Base-by-base conservation (phyloP, 768 basidiomycete genomes). In the Amanita phalloides region DNA sequence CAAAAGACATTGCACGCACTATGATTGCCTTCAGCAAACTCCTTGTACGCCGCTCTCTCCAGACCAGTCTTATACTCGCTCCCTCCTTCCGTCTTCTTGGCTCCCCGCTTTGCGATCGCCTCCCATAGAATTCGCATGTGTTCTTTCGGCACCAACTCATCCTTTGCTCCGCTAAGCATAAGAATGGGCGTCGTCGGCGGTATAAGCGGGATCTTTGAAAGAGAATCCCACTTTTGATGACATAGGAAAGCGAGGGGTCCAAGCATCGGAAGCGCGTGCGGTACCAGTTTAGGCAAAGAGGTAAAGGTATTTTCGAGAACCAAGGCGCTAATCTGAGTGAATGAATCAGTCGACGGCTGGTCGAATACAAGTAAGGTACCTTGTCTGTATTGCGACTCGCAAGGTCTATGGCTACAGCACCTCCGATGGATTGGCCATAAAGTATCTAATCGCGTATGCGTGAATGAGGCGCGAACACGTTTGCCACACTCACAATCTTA, bases 241-340 rank as follows among this genome's bases (percentile, higher is more conserved):
- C 90, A 86, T 10, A 93, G 76, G 66, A 86, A 86, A 17, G 89
- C 70, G 60, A 92, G 73, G 3, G 83, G 85, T 0, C 77, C 72
- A 28, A 93, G 74, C 30, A 78, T 62, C 5, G 93, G 93, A 32
- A 96, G 69, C 13, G 85, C 79, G 54, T 80, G 71, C 0, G 90
- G 93, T n/a, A 96, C 79, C 13, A 95, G 78, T 47, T 74, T 76
- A 4, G 85, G 85, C 26, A 97, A 76, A 38, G 86, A 90, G 32
- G 86, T 79, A 65, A 96, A 96, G 0, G 94, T 95, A 64, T 96
- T 98, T 70, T 97, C 94, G 53, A 97, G 74, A 51, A 97, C 78
- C 13, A 96, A 73, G 0, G 84, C 93, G 14, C 71, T 53, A 51
- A 95, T 81, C 86, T 90, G 56, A 25, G 6, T 41, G 28, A 28